These are phyloP conservation scores for Taxawa tesnikishii DNA, from an alignment of 2,329 filamentous ascomycete species.

Conservation along the genomic window DNA sequence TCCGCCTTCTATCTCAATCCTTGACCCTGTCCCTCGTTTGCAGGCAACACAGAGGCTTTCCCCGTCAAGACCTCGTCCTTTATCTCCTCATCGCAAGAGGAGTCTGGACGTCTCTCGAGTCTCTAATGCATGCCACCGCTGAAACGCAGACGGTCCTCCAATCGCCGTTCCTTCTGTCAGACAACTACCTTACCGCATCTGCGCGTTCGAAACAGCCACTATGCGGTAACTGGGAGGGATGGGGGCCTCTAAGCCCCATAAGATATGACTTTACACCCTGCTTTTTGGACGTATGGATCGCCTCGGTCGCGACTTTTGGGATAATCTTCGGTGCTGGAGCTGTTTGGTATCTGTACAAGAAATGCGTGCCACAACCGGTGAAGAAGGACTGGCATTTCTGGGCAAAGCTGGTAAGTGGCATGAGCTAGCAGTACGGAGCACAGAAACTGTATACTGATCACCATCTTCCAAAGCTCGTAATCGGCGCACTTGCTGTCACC, in stretches of 20 bases:
- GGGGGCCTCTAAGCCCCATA: slow-evolving; percentile 80
- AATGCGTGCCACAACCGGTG: slow-evolving; percentile 53
- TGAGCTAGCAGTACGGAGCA: background rate
- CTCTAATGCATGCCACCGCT: background rate
- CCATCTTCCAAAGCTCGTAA: slow-evolving; percentile 38
- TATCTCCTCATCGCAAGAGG: background rate
- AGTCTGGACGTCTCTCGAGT: background rate
- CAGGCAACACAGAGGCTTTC: no score
- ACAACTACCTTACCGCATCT: slow-evolving; percentile 4
- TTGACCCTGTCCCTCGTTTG: no score
- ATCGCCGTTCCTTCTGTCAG: background rate
- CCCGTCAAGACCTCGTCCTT: no score
- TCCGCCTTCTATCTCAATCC: no score
- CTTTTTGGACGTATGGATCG: slow-evolving; percentile 87
- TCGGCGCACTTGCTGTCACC: slow-evolving; percentile 56
- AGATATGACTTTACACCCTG: slow-evolving; percentile 95
- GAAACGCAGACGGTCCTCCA: background rate
- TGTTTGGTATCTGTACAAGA: slow-evolving; percentile 65
- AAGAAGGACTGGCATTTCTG: slow-evolving; percentile 88
- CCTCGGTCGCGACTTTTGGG: slow-evolving; percentile 65
- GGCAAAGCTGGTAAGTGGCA: slow-evolving; percentile 63
- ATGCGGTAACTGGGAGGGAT: slow-evolving; percentile 83
- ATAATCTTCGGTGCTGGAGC: slow-evolving; percentile 65
- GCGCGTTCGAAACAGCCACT: slow-evolving; percentile 46
- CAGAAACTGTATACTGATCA: background rate